These are phyloP conservation scores for Neopestalotiopsis sp. DNA, from an alignment of 2,329 filamentous ascomycete genomes.

Conservation along the genomic window DNA sequence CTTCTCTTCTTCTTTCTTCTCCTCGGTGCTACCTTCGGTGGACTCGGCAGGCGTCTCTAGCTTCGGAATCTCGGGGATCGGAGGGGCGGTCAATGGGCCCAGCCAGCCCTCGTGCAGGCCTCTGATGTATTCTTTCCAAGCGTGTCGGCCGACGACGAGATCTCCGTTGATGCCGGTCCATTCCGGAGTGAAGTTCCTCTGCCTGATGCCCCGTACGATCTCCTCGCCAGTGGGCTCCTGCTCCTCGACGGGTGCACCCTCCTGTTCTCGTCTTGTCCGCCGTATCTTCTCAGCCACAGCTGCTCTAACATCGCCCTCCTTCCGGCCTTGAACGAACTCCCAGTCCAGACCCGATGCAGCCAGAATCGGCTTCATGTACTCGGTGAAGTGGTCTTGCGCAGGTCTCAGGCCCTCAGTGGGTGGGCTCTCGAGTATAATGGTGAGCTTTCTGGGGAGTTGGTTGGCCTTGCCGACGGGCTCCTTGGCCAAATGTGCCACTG, in stretches of 20 bases:
- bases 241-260: slow-evolving; percentile 48
- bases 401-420: slow-evolving; percentile 83
- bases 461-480: slow-evolving; percentile 73
- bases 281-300: slow-evolving; percentile 87
- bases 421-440: slow-evolving; percentile 83
- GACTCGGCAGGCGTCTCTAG: slow-evolving; percentile 25
- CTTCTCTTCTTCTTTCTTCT: slow-evolving; percentile 45
- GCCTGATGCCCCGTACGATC: slow-evolving; percentile 67
- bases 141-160: slow-evolving; percentile 85
- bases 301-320: slow-evolving; percentile 90
- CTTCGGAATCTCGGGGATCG: slow-evolving; percentile 35
- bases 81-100: slow-evolving; percentile 75
- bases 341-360: slow-evolving; percentile 91
- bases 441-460: slow-evolving; percentile 81
- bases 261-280: slow-evolving; percentile 65
- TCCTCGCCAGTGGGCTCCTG: slow-evolving; percentile 62
- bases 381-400: slow-evolving; percentile 93
- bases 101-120: slow-evolving; percentile 97
- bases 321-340: slow-evolving; percentile 91
- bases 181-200: slow-evolving; percentile 69
- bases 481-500: slow-evolving; percentile 83
- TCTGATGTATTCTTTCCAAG: slow-evolving; percentile 97
- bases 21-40: slow-evolving; percentile 35
- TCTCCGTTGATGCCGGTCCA: slow-evolving; percentile 82
- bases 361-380: slow-evolving; percentile 93